These are phyloP conservation scores for Globisporangium camurandrum DNA, from an alignment of 352 stramenopile genomes.

Conservation along the genomic window DNA sequence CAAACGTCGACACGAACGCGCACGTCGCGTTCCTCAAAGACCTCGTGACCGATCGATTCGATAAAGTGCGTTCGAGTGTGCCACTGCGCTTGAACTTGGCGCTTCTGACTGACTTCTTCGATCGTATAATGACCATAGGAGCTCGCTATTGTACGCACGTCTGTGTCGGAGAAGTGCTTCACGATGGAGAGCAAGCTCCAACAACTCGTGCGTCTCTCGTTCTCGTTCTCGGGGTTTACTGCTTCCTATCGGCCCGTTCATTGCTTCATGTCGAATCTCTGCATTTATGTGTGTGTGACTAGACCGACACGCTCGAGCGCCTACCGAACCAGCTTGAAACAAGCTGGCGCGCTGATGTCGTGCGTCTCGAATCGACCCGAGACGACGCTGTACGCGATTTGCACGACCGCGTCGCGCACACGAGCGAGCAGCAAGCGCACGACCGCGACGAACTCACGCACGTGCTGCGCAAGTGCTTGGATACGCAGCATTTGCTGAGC, in stretches of 20 bases:
- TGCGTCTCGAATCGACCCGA: constrained; percentile 1
- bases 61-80: constrained; percentile 24
- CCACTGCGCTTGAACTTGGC: background rate
- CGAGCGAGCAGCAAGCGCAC: constrained; percentile 2
- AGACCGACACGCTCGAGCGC: constrained; percentile 25
- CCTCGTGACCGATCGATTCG: constrained; percentile 29
- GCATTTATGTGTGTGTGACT: background rate
- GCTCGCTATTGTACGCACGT: constrained; percentile 39
- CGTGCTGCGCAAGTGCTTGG: constrained; percentile 42
- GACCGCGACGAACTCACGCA: constrained; percentile 26
- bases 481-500: constrained; percentile 57
- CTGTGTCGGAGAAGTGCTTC: constrained; percentile 51
- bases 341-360: constrained; percentile 11
- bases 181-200: constrained; percentile 33
- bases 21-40: constrained; percentile 36
- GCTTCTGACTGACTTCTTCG: background rate
- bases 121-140: constrained; percentile 22
- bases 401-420: constrained; percentile 9
- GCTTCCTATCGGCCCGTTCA: background rate
- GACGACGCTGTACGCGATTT: constrained; percentile 14
- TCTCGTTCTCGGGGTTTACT: no score
- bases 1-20: constrained; percentile 23
- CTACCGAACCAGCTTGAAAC: constrained; percentile 19
- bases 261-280: background rate
- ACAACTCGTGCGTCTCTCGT: constrained; percentile 35